Evolutionary conservation across 2,329 filamentous ascomycete species (phyloP).

Genomic region (Thermomyces lanuginosus): DNA sequence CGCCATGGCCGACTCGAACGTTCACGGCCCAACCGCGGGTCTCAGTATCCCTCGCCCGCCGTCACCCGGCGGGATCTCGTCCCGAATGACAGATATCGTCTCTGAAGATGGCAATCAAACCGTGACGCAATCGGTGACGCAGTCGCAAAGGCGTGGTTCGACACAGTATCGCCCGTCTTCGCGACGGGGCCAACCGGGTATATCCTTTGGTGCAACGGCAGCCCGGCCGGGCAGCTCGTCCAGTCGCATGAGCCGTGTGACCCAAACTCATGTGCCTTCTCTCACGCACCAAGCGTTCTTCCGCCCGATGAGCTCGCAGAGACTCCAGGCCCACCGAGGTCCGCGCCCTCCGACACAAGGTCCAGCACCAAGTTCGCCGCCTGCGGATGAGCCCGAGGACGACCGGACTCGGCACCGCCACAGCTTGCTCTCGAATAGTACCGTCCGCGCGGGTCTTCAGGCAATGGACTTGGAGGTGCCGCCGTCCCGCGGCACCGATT

Average conservation of each 20-base stretch:
- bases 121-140: slow-evolving; percentile 13
- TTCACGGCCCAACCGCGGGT: slow-evolving; percentile 9
- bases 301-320: slow-evolving; percentile 89
- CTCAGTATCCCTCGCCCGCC: slow-evolving; percentile 37
- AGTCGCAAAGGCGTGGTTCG: slow-evolving; percentile 23
- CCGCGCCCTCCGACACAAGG: slow-evolving; percentile 31
- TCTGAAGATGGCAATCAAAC: slow-evolving; percentile 36
- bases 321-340: slow-evolving; percentile 75
- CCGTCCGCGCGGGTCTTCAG: slow-evolving; percentile 17
- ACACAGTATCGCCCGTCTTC: slow-evolving; percentile 41
- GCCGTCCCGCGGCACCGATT: slow-evolving; percentile 66
- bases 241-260: slow-evolving; percentile 44
- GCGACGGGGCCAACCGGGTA: slow-evolving; percentile 34
- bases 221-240: slow-evolving; percentile 37
- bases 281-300: slow-evolving; percentile 85
- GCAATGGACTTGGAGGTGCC: slow-evolving; percentile 36
- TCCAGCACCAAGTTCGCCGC: too few species aligned
- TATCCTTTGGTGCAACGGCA: slow-evolving; percentile 27
- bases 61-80: slow-evolving; percentile 41
- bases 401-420: slow-evolving; percentile 37
- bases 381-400: slow-evolving; percentile 29
- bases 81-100: slow-evolving; percentile 49
- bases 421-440: slow-evolving; percentile 42
- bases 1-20: slow-evolving; percentile 5
- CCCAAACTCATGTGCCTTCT: slow-evolving; percentile 75